Base-by-base conservation (phyloP, 805 yeast genomes). In the Kodamaea neixiangensis region DNA sequence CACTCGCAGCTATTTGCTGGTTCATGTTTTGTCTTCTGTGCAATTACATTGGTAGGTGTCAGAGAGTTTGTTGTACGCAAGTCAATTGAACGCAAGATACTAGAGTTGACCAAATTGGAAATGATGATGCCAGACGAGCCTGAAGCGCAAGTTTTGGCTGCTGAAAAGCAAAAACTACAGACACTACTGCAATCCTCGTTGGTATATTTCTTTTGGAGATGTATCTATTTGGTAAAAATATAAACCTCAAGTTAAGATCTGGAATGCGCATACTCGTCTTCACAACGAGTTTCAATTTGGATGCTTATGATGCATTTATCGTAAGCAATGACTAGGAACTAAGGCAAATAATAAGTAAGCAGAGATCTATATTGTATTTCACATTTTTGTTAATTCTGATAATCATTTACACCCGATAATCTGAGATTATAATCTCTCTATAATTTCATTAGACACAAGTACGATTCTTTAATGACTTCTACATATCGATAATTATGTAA, bases 1-100 rank as follows among this genome's bases (percentile, higher is more conserved):
- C 76, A 84, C 56, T 75, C 86, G 1, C 89, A 84, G 58, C 71
- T 83, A 1, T 84, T 82, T 61, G 76, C 82, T 5, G 89, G 87
- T 2, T 58, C 73, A 17, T 64, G 78, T 44, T 78, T 76, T 54
- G 58, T 77, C 14, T 65, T 25, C 10, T 78, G 78, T 0, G 58
- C 77, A 7, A 6, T 80, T 2, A 51, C 80, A 25, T 64, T 78
- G 47, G 51, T 80, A 1, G 67, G 80, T 0, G 67, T 81, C 15
- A 71, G 90, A 55, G 85, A 82, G 54, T 72, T 74, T 70, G 68
- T 78, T 47, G 78, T 84, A 1, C 57, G 72, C 41, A 63, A 77
- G 43, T 17, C 21, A 2, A 37, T 37, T 5, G 21, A 15, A 7
- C 17, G 41, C 9, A 37, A 37, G 19, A 17, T 37, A 4, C 13